phyloP scores from a whole-genome alignment of 257 asterid genomes.

The Echium plantagineum region DNA sequence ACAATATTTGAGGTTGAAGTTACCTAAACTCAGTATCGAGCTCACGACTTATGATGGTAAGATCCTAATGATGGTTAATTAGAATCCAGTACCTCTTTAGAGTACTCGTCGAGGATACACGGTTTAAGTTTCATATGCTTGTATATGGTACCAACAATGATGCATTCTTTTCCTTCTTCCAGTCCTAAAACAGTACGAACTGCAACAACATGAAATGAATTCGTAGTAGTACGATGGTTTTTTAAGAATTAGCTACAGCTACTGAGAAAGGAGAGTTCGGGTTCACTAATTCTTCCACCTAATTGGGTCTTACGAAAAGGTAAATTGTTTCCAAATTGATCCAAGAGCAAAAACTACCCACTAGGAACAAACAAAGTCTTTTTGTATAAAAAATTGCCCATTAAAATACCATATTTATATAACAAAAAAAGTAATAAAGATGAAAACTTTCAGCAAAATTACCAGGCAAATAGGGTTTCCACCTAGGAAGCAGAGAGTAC shows the following conservation, averaged over 20 bases:
- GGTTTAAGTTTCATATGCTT: conserved; percentile 98
- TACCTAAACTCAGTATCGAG: neutral
- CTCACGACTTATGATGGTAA: conserved; percentile 1
- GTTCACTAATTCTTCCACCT: too few relatives aligned
- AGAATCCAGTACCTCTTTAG: conserved; percentile 64
- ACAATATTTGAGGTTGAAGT: neutral
- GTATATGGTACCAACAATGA: conserved; percentile 79
- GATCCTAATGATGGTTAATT: conserved; percentile 7
- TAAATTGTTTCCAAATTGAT: too few relatives aligned
- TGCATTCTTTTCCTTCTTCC: conserved; percentile 73
- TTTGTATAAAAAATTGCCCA: neutral
- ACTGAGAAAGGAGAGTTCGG: too few relatives aligned
- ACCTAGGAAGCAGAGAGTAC: conserved; percentile 69
- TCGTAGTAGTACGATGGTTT: neutral
- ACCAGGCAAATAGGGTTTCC: conserved; percentile 88
- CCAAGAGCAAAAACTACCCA: neutral
- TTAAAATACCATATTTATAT: conserved; percentile 7
- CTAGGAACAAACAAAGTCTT: neutral
- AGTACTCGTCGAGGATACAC: conserved; percentile 76
- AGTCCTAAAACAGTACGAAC: conserved; percentile 81
- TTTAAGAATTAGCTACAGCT: too few relatives aligned
- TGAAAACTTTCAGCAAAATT: conserved; percentile 4
- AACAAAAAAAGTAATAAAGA: neutral
- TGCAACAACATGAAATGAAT: conserved; percentile 27
- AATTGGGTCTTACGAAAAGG: neutral